Base-by-base conservation (phyloP, 2,329 filamentous ascomycete species). In the Xenoacremonium recifei region DNA sequence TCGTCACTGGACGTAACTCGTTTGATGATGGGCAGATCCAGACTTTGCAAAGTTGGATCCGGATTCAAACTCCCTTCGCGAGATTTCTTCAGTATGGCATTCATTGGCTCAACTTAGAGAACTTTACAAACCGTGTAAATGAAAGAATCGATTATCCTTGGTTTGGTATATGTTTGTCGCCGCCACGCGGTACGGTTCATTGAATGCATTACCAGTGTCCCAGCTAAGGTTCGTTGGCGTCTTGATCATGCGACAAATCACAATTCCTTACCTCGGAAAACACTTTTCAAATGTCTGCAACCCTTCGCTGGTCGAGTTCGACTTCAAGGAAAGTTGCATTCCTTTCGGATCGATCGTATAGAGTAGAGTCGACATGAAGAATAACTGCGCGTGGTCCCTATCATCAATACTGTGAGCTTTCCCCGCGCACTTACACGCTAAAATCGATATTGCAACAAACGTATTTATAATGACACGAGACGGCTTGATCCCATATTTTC, bases 391-490 rank as follows among this genome's bases (percentile, higher is more conserved):
- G 32, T 42, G 40, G 16, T 42, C 33, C 9, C 40, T 42, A 37
- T 27, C n/a, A n/a, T n/a, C n/a, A 27, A 27, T 9, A 27, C 9
- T 9, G 23, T 27, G 9, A 27, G 23, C 13, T 27, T 27, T 13
- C 9, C n/a, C n/a, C n/a, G n/a, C n/a, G n/a, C n/a, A n/a, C n/a
- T n/a, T n/a, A n/a, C n/a, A n/a, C n/a, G n/a, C n/a, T n/a, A n/a
- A n/a, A n/a, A 9, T 27, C 23, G 13, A 27, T 27, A 27, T 19
- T 6, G 12, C 6, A 5, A 17, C 40, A 10, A 37, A 69, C 67
- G 72, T 75, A 45, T 77, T 69, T 43, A 77, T 76, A 1, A 63
- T 59, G 6, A 72, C 60, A 16, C 67, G 58, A 15, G 64, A 55
- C 0, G 70, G 62, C 12, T 64, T 57, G 4, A 66, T 19, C 0